Evolutionary conservation across 495 filamentous ascomycete species (phyloP).

Genomic region (Echria macrotheca): DNA sequence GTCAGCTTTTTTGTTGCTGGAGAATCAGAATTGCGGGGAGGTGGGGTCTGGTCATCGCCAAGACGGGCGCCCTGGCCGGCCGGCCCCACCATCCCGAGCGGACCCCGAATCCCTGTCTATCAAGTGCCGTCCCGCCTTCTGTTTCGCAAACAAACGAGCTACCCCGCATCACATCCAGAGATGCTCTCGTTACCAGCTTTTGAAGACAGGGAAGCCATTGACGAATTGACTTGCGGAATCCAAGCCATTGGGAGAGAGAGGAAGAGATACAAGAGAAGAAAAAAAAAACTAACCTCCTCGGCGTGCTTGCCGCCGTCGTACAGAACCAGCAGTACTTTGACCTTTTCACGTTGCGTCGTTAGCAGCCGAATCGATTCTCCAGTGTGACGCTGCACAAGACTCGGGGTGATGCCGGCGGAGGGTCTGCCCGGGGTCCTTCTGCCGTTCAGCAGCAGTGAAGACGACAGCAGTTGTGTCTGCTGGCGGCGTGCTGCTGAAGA

Average conservation of each 20-base stretch:
- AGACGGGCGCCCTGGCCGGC: neutral
- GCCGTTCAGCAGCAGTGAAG: neutral
- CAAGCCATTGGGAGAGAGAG: neutral
- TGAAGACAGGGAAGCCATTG: too few relatives aligned
- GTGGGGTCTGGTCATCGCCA: neutral
- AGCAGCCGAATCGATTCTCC: constrained; percentile 30
- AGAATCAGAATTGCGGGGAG: neutral
- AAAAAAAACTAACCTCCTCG: constrained; percentile 38
- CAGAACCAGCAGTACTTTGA: constrained; percentile 52
- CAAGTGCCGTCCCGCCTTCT: constrained; percentile 10
- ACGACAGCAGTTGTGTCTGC: neutral
- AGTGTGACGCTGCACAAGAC: too few relatives aligned
- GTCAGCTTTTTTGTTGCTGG: neutral
- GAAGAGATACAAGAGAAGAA: constrained; percentile 5
- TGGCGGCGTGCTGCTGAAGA: neutral
- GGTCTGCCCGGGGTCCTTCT: too few relatives aligned
- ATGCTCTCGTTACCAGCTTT: too few relatives aligned
- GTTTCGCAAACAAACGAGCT: constrained; percentile 2
- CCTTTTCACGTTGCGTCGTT: constrained; percentile 46
- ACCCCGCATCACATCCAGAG: constrained; percentile 8
- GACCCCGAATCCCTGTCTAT: constrained; percentile 1
- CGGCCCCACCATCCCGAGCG: constrained; percentile 13
- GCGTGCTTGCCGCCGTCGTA: constrained; percentile 52
- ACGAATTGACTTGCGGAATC: too few relatives aligned
- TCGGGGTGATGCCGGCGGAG: too few relatives aligned